Base-by-base conservation (phyloP, 2,329 filamentous ascomycete species). In the Phyllosticta citribraziliensis region DNA sequence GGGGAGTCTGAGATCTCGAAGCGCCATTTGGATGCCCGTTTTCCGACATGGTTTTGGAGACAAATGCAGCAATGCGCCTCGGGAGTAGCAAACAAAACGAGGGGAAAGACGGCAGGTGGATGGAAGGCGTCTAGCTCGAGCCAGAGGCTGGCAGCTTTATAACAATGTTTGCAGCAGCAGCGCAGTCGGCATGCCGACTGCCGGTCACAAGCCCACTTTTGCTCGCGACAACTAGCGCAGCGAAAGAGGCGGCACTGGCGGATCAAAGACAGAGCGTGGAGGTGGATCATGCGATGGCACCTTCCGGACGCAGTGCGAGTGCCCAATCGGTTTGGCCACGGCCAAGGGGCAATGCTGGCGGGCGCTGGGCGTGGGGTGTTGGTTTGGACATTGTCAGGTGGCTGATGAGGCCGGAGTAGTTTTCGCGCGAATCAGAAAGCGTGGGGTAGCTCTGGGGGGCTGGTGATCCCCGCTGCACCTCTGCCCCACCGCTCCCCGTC, bases 1-100 rank as follows among this genome's bases (percentile, higher is more conserved):
- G 83, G 65, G 86, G 80, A n/a, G 78, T 81, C 63, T 73, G 75
- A 63, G 75, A 64, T 62, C 67, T 70, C 63, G 67, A 60, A n/a
- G 40, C 62, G 62, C 72, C 70, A 61, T 70, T 70, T 55, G 65
- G 53, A 19, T 67, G 63, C 60, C 69, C 70, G 66, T 73, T 73
- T 55, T 68, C 61, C 63, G 67, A 30, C 54, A 60, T 66, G 65
- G 66, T 68, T 22, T 30, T 66, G 63, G 65, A 53, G 24, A 55
- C 12, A 47, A 47, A n/a, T 47, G 4, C 40, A 47, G 40, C 40
- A 47, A 47, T n/a, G 40, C 40, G 40, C 40, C 17, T 47, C 51
- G 30, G 52, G 51, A 27, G 55, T 47, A 63, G 64, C 63, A 64
- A 64, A 67, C 52, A 20, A 22, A 35, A 27, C 33, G 17, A 52